These are phyloP conservation scores for Elongisporangium senticosum DNA, from an alignment of 352 stramenopile genomes.

Conservation along the genomic window DNA sequence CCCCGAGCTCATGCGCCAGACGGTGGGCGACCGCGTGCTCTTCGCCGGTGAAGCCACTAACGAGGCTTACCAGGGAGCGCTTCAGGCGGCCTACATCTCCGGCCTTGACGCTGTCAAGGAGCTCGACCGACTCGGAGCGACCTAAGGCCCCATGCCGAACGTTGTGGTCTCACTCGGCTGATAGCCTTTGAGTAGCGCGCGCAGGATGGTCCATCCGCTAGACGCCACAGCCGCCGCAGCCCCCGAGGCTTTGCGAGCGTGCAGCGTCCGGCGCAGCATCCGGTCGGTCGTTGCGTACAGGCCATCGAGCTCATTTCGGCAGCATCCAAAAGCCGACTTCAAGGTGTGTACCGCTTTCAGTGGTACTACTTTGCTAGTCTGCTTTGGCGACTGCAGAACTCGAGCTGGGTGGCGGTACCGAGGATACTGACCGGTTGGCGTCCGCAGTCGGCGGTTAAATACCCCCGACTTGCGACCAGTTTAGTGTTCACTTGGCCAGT, in stretches of 20 bases:
- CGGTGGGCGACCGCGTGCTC: conserved; percentile 31
- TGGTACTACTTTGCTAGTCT: background rate
- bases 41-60: conserved; percentile 70
- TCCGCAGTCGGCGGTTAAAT: background rate
- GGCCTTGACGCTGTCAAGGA: conserved; percentile 26
- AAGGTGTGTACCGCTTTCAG: background rate
- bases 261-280: background rate
- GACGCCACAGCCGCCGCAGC: conserved; percentile 2
- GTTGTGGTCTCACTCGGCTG: background rate
- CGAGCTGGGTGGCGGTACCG: background rate
- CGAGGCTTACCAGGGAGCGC: conserved; percentile 59
- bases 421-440: background rate
- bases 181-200: background rate
- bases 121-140: background rate
- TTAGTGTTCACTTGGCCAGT: background rate
- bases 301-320: background rate
- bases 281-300: background rate
- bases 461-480: background rate
- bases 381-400: background rate
- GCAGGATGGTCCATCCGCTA: background rate
- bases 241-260: conserved; percentile 1
- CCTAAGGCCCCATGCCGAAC: background rate
- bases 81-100: conserved; percentile 62
- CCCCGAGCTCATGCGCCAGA: conserved; percentile 38
- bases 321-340: background rate